Conservation (phyloP, 78 protist genomes). For the Cavenderia fasciculata region DNA sequence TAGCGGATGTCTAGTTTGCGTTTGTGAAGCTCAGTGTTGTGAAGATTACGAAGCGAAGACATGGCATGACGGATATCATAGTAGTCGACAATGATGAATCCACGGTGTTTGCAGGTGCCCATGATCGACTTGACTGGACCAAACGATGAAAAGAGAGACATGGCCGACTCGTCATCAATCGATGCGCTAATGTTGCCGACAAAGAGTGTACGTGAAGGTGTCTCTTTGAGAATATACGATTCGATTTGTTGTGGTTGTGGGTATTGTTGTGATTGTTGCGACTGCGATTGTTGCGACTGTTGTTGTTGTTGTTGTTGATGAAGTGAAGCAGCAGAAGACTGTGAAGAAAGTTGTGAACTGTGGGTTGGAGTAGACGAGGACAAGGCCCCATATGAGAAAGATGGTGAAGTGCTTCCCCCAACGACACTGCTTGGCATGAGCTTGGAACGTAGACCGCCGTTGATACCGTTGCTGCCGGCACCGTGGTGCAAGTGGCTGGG, state of each 20-base stretch:
- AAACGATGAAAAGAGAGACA: constrained; percentile 14
- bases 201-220: constrained; percentile 73
- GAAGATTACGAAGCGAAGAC: constrained; percentile 62
- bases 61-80: constrained; percentile 85
- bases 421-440: too few species aligned
- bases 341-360: neutral
- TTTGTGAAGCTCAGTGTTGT: neutral
- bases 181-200: constrained; percentile 51
- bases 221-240: constrained; percentile 56
- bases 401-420: neutral
- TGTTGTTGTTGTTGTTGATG: constrained; percentile 20
- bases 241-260: neutral
- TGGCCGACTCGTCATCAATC: constrained; percentile 29
- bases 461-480: neutral
- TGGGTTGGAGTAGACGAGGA: neutral
- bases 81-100: constrained; percentile 81
- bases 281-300: neutral
- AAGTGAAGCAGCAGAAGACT: neutral
- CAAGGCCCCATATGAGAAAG: neutral
- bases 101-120: constrained; percentile 62
- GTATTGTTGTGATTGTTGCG: neutral
- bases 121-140: constrained; percentile 49
- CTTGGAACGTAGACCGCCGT: neutral
- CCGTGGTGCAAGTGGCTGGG: neutral
- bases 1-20: constrained; percentile 61